Conservation (phyloP, 2,329 filamentous ascomycete species). For the Erysiphe pulchra region DNA sequence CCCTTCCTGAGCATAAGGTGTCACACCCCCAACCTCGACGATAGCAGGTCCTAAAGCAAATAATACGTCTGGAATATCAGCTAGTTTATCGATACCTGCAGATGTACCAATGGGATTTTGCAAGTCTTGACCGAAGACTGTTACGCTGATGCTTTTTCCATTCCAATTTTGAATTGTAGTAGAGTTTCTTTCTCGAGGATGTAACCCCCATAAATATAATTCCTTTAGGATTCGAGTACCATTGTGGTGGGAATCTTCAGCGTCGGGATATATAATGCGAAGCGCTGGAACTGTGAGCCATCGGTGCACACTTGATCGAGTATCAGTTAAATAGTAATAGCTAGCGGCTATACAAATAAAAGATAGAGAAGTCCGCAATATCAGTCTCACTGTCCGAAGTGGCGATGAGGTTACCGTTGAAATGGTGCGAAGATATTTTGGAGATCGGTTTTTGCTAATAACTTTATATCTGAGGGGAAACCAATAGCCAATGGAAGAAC, state of each 20-base stretch:
- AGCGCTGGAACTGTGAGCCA: constrained; percentile 40
- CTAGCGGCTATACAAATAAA: constrained; percentile 18
- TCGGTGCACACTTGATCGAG: constrained; percentile 41
- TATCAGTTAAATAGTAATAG: constrained; percentile 52
- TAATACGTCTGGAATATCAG: constrained; percentile 61
- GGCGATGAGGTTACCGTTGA: neutral
- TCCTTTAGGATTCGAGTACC: constrained; percentile 46
- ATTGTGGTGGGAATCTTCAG: constrained; percentile 76
- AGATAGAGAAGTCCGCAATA: constrained; percentile 27
- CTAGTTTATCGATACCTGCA: constrained; percentile 89
- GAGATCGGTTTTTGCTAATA: neutral
- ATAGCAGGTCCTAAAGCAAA: constrained; percentile 66
- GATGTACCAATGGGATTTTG: constrained; percentile 81
- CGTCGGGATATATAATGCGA: constrained; percentile 42
- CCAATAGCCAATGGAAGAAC: too few relatives aligned
- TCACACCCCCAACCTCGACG: constrained; percentile 81
- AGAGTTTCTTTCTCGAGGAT: constrained; percentile 47
- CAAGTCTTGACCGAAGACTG: constrained; percentile 52
- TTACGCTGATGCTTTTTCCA: constrained; percentile 17
- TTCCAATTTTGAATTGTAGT: constrained; percentile 7
- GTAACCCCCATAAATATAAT: constrained; percentile 47
- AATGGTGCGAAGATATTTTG: neutral
- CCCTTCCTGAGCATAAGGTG: constrained; percentile 62
- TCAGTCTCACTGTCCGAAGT: constrained; percentile 21
- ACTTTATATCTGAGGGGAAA: too few relatives aligned